Evolutionary conservation across 805 yeast species (phyloP), one percentile per base, ranked within the genome.

Genomic region (Candida caryicola): DNA sequence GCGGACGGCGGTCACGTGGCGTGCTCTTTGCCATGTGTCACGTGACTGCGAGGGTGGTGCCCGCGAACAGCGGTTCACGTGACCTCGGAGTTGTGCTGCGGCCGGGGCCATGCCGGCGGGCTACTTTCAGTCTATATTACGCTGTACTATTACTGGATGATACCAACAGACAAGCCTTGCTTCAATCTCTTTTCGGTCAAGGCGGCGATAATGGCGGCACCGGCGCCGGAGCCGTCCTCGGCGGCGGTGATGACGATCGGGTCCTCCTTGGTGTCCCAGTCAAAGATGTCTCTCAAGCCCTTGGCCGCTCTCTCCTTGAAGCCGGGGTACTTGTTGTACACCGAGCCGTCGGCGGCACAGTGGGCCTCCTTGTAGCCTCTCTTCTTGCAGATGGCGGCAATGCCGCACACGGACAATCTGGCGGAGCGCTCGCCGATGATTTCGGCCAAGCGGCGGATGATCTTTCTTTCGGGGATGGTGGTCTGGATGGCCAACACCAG

Each of bases 181-280:
- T 69, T 73, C 55, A 82, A 71, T 71, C 99, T 82, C 62, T 79
- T 74, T 63, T 84, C 79, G 41, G 98, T 84, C 64, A 91, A 77
- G 31, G 98, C 97, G 39, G 99, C 98, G 67, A 93, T 91, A 54
- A 91, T 77, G 36, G 98, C 99, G 40, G 99, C 99, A 60, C 99
- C 99, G 34, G 87, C 96, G 71, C 98, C 98, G 27, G 93, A 84
- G 54, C 99, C 99, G 70, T 93, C 99, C 70, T 91, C 96, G 49
- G 99, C 98, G 41, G 95, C 85, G 29, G 83, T 86, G 51, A 90
- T 80, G 47, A 74, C 67, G 57, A 93, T 81, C 48, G 98, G 98
- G 62, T 88, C 88, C 47, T 70, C 51, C n/a, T 43, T 51, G 14
- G 52, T 46, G 21, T 51, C 54, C 96, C 96, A 91, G 49, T 73